Conservation (phyloP, 2,329 filamentous ascomycete genomes). For the Colletotrichum aenigma region DNA sequence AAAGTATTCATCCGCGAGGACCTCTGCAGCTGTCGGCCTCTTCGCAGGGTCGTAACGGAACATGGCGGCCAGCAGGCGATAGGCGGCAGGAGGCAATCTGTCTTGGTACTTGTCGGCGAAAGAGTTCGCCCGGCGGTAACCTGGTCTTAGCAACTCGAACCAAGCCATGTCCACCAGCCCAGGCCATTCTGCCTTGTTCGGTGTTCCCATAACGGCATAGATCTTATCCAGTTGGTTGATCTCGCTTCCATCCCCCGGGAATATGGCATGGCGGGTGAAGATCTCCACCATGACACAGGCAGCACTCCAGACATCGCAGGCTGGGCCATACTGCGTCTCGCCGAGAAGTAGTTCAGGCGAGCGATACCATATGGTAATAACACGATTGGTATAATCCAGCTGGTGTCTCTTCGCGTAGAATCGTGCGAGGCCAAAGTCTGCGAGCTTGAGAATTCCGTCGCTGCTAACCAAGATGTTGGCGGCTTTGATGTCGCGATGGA, state of each 20-base stretch:
- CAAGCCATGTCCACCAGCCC: conserved; percentile 92
- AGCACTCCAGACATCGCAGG: conserved; percentile 95
- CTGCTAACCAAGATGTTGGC: conserved; percentile 96
- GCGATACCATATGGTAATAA: conserved; percentile 98
- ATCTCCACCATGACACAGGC: conserved; percentile 97
- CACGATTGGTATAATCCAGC: conserved; percentile 96
- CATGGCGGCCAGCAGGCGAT: conserved; percentile 82
- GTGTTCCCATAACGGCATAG: conserved; percentile 90
- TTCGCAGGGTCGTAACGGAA: conserved; percentile 87
- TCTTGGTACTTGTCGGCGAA: conserved; percentile 87
- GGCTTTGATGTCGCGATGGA: conserved; percentile 97
- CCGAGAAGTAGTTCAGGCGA: conserved; percentile 89
- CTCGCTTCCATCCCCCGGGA: conserved; percentile 94
- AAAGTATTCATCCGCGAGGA: conserved; percentile 90
- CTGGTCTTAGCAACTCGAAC: conserved; percentile 90
- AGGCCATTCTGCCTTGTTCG: conserved; percentile 85
- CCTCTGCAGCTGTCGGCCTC: conserved; percentile 81
- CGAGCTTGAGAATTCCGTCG: conserved; percentile 86
- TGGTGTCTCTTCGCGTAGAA: conserved; percentile 94
- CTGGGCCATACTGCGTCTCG: conserved; percentile 87
- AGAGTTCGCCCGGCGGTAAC: conserved; percentile 71
- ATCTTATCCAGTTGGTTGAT: conserved; percentile 96
- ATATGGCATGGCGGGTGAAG: conserved; percentile 91
- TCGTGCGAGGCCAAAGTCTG: conserved; percentile 93
- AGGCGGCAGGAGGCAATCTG: conserved; percentile 77